phyloP scores from a whole-genome alignment of 1,284 basidiomycete genomes.

The Irpex sp. region DNA sequence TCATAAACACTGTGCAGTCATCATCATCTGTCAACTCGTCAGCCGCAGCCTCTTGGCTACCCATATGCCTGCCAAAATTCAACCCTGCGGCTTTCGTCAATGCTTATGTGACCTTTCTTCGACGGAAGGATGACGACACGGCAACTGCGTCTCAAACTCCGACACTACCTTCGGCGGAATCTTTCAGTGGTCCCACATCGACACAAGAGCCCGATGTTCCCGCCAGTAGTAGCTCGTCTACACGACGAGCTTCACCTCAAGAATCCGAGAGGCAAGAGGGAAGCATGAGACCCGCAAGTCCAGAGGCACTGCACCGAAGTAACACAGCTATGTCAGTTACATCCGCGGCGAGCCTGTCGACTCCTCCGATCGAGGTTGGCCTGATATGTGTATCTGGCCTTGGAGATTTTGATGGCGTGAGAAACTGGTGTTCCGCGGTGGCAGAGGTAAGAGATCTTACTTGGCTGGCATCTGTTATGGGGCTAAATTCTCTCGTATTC shows the following conservation, averaged over 20 bases:
- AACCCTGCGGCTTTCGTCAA: conserved; percentile 91
- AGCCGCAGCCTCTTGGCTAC: conserved; percentile 88
- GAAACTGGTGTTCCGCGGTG: conserved; percentile 69
- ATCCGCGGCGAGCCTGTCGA: neutral
- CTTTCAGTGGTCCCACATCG: neutral
- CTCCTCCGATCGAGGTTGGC: conserved; percentile 35
- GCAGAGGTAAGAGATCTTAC: conserved; percentile 44
- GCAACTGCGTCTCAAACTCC: neutral
- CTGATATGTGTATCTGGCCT: conserved; percentile 68
- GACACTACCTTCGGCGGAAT: neutral
- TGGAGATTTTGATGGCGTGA: conserved; percentile 65
- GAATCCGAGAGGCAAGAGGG: neutral
- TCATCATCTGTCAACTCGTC: conserved; percentile 67
- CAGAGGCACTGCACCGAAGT: neutral
- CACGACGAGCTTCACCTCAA: neutral
- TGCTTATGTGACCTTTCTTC: conserved; percentile 82
- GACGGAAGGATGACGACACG: conserved; percentile 18
- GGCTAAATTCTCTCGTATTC: neutral
- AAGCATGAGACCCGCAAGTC: neutral
- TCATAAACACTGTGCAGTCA: conserved; percentile 78
- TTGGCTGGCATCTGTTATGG: neutral
- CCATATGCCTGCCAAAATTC: conserved; percentile 94
- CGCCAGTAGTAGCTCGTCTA: neutral
- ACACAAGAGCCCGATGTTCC: neutral
- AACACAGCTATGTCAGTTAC: neutral